Evolutionary conservation across 768 basidiomycete species (phyloP).

Genomic region (Lactifluus echinatus): DNA sequence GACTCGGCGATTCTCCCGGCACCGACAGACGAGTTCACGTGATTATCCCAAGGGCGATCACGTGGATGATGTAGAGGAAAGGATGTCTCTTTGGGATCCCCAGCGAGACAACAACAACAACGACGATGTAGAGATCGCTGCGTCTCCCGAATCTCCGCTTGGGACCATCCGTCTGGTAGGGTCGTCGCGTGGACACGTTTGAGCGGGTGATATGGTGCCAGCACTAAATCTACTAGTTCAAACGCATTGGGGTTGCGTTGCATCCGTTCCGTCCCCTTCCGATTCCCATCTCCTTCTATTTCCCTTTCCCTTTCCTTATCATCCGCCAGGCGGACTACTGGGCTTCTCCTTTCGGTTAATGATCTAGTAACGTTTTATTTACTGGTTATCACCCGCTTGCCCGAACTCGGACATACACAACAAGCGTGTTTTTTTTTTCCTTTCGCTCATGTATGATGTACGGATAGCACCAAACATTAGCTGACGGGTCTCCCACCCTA

Average conservation of each 20-base stretch:
- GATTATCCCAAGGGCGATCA: constrained; percentile 32
- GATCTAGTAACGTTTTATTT: constrained; percentile 8
- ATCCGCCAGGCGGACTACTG: not conserved
- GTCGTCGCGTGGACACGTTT: constrained; percentile 3
- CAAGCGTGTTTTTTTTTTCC: not conserved
- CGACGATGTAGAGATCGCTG: not conserved
- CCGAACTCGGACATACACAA: not conserved
- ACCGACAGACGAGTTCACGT: constrained; percentile 34
- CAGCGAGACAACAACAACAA: not conserved
- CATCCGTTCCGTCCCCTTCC: not conserved
- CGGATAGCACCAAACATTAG: constrained; percentile 7
- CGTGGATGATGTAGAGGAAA: constrained; percentile 52
- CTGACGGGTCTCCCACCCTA: not conserved
- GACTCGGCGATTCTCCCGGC: constrained; percentile 31
- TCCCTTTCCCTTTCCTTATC: not conserved
- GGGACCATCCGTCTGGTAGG: constrained; percentile 18
- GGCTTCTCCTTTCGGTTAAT: not conserved
- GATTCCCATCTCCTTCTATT: not conserved
- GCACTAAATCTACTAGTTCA: not conserved
- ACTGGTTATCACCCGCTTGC: not conserved
- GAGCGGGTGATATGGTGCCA: not conserved
- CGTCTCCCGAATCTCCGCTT: constrained; percentile 3
- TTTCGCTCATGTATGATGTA: constrained; percentile 10
- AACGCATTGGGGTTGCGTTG: not conserved
- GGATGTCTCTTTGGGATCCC: constrained; percentile 39